These are phyloP conservation scores for Pseudonitzschia pungens DNA, from an alignment of 108 stramenopile genomes.

Conservation along the genomic window DNA sequence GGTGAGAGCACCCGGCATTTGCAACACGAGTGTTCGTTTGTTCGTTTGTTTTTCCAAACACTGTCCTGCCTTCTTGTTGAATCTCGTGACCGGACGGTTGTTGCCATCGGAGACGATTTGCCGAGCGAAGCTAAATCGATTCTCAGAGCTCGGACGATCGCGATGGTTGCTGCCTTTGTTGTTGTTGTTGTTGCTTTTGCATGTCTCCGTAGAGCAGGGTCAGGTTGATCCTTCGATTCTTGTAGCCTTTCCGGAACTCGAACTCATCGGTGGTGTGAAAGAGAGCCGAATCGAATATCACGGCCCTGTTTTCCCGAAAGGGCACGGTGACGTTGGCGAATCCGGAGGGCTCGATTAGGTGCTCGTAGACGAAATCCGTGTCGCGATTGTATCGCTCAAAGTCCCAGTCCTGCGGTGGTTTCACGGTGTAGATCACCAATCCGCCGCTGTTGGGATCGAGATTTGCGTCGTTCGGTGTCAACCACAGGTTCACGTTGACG, in stretches of 20 bases:
- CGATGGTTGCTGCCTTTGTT: neutral
- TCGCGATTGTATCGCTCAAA: slow-evolving; percentile 61
- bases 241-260: slow-evolving; percentile 62
- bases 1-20: no score
- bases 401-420: slow-evolving; percentile 66
- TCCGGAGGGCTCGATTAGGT: slow-evolving; percentile 47
- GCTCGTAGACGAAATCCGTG: slow-evolving; percentile 54
- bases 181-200: slow-evolving; percentile 20
- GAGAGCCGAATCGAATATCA: slow-evolving; percentile 81
- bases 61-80: no score
- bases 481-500: slow-evolving; percentile 84
- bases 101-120: no score
- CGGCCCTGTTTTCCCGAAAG: slow-evolving; percentile 71
- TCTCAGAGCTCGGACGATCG: slow-evolving; percentile 2
- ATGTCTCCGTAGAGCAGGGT: slow-evolving; percentile 76
- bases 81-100: no score
- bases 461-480: slow-evolving; percentile 75
- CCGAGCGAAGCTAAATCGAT: no score
- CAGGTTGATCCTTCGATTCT: slow-evolving; percentile 77
- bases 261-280: slow-evolving; percentile 79
- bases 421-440: slow-evolving; percentile 71
- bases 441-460: slow-evolving; percentile 66
- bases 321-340: slow-evolving; percentile 78
- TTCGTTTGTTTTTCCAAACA: no score
- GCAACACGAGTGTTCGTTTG: no score